A percentile compares a stretch with the other conserved stretches of the same genome.
These are phyloP conservation scores for Oligophagozyma castellii DNA, from an alignment of 1,139 yeast genomes.

Conservation along the genomic window DNA sequence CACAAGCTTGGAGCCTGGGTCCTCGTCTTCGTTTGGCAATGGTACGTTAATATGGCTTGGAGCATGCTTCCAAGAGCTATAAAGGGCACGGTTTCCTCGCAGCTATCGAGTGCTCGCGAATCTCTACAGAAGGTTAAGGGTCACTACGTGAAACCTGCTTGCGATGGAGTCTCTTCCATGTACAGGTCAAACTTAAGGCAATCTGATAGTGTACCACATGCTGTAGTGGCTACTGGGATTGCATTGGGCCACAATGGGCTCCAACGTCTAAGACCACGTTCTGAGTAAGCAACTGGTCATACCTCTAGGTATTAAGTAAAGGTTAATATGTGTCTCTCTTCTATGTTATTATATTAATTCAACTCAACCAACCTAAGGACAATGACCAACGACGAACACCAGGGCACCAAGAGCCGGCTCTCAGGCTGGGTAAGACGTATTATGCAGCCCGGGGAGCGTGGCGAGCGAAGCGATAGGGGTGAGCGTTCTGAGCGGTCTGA, in stretches of 20 bases:
- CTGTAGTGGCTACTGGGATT: constrained; percentile 21
- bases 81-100: constrained; percentile 13
- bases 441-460: constrained; percentile 15
- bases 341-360: too few species aligned
- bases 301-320: too few species aligned
- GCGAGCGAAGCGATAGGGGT: not conserved
- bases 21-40: constrained; percentile 11
- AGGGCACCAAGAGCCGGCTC: constrained; percentile 17
- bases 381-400: too few species aligned
- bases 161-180: constrained; percentile 15
- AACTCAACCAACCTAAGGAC: too few species aligned
- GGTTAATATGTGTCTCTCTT: too few species aligned
- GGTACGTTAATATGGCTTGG: constrained; percentile 2
- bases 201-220: constrained; percentile 22
- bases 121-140: constrained; percentile 16
- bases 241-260: constrained; percentile 19
- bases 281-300: too few species aligned
- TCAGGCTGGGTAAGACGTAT: constrained; percentile 23
- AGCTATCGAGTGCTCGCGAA: constrained; percentile 18
- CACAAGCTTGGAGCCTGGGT: constrained; percentile 19
- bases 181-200: constrained; percentile 19
- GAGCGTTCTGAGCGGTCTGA: not conserved
- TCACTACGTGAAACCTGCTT: constrained; percentile 10
- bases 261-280: constrained; percentile 17
- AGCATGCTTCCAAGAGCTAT: constrained; percentile 1